Evolutionary conservation across 495 filamentous ascomycete genomes (phyloP), one percentile per base, ranked within the genome.

Genomic region (Gamarada debralockiae): DNA sequence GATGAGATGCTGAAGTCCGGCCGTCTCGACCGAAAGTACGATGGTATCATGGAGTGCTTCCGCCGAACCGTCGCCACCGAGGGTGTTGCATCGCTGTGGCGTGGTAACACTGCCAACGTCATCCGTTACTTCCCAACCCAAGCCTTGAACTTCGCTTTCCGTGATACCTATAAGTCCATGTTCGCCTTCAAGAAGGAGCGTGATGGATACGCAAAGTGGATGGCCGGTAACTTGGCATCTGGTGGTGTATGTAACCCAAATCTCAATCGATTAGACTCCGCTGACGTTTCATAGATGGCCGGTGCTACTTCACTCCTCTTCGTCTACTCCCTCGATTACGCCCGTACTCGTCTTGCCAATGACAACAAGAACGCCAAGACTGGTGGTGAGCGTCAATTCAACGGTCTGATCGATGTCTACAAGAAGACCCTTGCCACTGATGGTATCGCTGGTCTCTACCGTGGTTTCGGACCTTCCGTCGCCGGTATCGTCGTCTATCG

Each of bases 81-180:
- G 80, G 86, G 86, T 78, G 67, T 78, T 57, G 81, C 90, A 66
- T 88, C 93, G 49, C 80, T 98, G 62, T 98, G 93, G 93, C 81
- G 93, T 83, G 93, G 93, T 77, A 98, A 98, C 87, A 98, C 93
- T 68, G 93, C 93, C 88, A 98, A 98, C 85, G 93, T 98, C 76
- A 95, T 98, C 80, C 95, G 93, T 85, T 98, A 98, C 83, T 98
- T 98, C 89, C 93, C 93, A 60, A 98, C 93, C 69, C 93, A 98
- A 84, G 93, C 93, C 60, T 79, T 98, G 69, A 98, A 98, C 90
- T 98, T 98, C 72, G 93, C 93, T 68, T 98, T 98, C 93, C 95
- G 95, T 78, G 93, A 98, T 74, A 96, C 92, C 83, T 98, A 96
- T 89, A 98, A 98, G 89, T 79, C 84, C 62, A 96, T 97, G 92